A percentile compares a stretch with the other conserved stretches of the same genome.
Conservation (phyloP, 2,329 filamentous ascomycete species). For the Penicillium sp. region DNA sequence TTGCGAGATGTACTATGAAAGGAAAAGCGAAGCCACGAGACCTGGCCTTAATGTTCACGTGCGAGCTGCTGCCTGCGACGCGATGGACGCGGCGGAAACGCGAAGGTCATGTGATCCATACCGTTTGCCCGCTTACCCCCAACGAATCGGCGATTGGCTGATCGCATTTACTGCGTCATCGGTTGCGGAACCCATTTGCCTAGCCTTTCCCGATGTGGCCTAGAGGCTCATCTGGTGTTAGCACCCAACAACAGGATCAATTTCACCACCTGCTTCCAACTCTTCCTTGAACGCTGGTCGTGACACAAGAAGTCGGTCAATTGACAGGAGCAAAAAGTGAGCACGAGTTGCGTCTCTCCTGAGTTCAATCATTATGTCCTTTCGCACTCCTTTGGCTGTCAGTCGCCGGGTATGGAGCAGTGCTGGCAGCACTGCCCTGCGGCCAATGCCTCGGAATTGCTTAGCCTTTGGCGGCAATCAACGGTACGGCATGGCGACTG, state of each 20-base stretch:
- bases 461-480: slow-evolving; percentile 21
- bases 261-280: no score
- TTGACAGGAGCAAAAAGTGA: no score
- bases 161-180: neutral
- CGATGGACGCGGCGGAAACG: slow-evolving; percentile 26
- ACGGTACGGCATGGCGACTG: slow-evolving; percentile 48
- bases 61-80: slow-evolving; percentile 25
- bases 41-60: slow-evolving; percentile 1
- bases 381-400: slow-evolving; percentile 33
- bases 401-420: slow-evolving; percentile 25
- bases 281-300: no score
- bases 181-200: neutral
- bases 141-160: slow-evolving; percentile 24
- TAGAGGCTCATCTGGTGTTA: neutral
- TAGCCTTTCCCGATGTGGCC: neutral
- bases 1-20: neutral
- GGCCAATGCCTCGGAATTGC: slow-evolving; percentile 18
- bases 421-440: slow-evolving; percentile 12
- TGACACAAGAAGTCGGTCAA: no score
- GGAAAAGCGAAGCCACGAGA: neutral
- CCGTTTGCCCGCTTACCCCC: slow-evolving; percentile 25
- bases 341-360: no score
- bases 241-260: neutral
- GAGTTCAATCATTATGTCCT: slow-evolving; percentile 30
- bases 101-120: slow-evolving; percentile 30